A percentile compares a stretch with the other conserved stretches of the same genome.
These are phyloP conservation scores for Tilletia walkeri DNA, from an alignment of 1,284 basidiomycete species.

Conservation along the genomic window DNA sequence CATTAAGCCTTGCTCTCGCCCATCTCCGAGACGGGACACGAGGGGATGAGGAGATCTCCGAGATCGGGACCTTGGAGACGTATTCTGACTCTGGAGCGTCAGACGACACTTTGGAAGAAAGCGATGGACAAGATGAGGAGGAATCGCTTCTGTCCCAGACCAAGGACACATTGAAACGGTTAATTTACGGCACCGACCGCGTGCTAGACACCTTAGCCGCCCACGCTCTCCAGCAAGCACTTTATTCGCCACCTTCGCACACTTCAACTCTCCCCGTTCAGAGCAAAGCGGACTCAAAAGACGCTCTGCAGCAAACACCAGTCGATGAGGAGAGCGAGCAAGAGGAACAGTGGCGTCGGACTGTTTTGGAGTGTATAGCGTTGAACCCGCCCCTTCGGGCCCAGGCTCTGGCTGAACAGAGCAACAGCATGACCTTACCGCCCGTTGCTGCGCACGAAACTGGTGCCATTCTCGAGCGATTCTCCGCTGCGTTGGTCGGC, in stretches of 20 bases:
- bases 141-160: background rate
- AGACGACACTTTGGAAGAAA: background rate
- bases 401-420: background rate
- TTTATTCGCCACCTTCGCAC: too few relatives aligned
- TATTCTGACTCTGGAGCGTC: background rate
- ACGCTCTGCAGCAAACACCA: background rate
- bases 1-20: too few relatives aligned
- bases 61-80: slow-evolving; percentile 17
- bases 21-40: slow-evolving; percentile 9
- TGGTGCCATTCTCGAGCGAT: background rate
- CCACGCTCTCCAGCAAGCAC: background rate
- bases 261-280: too few relatives aligned
- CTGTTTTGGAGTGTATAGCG: background rate
- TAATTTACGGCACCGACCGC: background rate
- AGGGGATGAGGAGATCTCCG: slow-evolving; percentile 19
- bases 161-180: too few relatives aligned
- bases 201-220: too few relatives aligned
- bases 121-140: background rate
- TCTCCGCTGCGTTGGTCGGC: background rate
- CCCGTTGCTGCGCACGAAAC: background rate
- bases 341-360: slow-evolving; percentile 3
- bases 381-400: slow-evolving; percentile 4
- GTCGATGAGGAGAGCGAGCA: slow-evolving; percentile 3
- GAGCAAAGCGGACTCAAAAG: too few relatives aligned
- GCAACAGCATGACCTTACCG: background rate